Percentiles rank a stretch among this genome's conserved stretches.
Evolutionary conservation across 2,329 filamentous ascomycete species (phyloP).

Genomic region (Scorias spongiosa): DNA sequence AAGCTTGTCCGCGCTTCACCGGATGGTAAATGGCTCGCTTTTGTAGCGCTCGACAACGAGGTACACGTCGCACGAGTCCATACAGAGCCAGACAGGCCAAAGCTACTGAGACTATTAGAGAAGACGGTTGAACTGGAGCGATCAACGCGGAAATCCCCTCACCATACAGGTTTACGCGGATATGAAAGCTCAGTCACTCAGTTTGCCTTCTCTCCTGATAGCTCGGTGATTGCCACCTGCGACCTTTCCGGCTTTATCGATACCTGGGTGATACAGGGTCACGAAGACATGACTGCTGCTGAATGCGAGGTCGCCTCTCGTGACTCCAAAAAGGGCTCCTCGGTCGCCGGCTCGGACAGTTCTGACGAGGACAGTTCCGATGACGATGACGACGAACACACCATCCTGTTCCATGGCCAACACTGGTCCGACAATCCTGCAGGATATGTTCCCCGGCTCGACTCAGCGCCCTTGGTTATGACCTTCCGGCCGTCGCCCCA

Average conservation of each 20-base stretch:
- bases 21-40: conserved; percentile 52
- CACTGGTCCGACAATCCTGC: conserved; percentile 65
- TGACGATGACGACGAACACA: conserved; percentile 35
- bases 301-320: conserved; percentile 21
- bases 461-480: conserved; percentile 30
- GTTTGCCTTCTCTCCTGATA: conserved; percentile 64
- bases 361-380: conserved; percentile 21
- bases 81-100: conserved; percentile 24
- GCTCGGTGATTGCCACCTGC: conserved; percentile 59
- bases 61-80: conserved; percentile 33
- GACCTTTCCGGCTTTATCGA: conserved; percentile 79
- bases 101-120: conserved; percentile 23
- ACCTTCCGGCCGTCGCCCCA: conserved; percentile 27
- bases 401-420: conserved; percentile 40
- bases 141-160: conserved; percentile 15
- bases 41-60: conserved; percentile 32
- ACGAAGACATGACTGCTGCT: conserved; percentile 33
- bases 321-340: conserved; percentile 14
- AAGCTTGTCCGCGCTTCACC: conserved; percentile 55
- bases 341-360: conserved; percentile 14
- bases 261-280: conserved; percentile 59
- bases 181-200: conserved; percentile 68
- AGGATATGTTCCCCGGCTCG: conserved; percentile 28
- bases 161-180: conserved; percentile 36
- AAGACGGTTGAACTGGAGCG: conserved; percentile 25